Evolutionary conservation across 176 grass and related monocot species (phyloP).

Genomic region (Aegilops longissima): DNA sequence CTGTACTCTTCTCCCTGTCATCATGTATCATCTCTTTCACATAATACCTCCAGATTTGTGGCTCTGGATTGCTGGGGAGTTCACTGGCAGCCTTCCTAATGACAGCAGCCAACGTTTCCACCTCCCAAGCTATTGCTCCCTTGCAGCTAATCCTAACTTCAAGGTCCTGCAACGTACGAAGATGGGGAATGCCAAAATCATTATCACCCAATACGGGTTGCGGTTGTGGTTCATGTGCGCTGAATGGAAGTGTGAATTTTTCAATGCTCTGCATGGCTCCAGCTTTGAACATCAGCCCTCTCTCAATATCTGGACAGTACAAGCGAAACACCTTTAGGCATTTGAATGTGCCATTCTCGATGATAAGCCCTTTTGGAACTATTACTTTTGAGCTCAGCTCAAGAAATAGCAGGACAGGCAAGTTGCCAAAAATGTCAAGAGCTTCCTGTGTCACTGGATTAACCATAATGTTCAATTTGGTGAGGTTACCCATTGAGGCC

Average conservation of each 20-base stretch:
- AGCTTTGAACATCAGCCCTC: not conserved
- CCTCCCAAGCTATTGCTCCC: not conserved
- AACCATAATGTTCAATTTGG: not conserved
- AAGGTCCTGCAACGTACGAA: not conserved
- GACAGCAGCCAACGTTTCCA: not conserved
- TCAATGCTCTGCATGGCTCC: not conserved
- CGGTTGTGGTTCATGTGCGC: not conserved
- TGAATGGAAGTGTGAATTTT: not conserved
- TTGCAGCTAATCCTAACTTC: not conserved
- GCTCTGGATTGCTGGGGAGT: not conserved
- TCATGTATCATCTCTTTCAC: not conserved
- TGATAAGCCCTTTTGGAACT: not conserved
- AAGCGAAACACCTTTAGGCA: not conserved
- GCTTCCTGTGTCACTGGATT: slow-evolving; percentile 11
- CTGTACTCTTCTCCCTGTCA: not conserved
- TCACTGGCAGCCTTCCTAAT: not conserved
- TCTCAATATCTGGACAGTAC: not conserved
- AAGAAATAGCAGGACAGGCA: not conserved
- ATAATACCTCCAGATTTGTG: not conserved
- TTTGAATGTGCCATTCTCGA: not conserved
- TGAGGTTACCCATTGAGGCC: not conserved
- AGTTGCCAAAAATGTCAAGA: not conserved
- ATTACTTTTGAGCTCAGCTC: not conserved
- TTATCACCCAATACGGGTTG: not conserved
- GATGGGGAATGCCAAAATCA: not conserved